Evolutionary conservation across 2,329 filamentous ascomycete genomes (phyloP).

Genomic region (Pseudogymnoascus sp.): DNA sequence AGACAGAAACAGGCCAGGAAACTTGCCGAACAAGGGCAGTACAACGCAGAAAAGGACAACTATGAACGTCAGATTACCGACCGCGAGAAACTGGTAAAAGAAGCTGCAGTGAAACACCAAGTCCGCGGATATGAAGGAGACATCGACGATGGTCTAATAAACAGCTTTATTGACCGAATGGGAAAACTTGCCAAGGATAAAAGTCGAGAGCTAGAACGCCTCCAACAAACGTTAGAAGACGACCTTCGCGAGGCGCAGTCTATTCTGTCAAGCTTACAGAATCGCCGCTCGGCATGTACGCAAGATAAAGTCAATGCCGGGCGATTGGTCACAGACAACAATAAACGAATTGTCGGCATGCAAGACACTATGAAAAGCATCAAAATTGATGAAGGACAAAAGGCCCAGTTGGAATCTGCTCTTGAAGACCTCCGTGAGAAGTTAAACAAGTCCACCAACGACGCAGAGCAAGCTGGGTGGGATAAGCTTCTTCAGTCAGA

Average conservation of each 20-base stretch:
- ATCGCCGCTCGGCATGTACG: constrained; percentile 60
- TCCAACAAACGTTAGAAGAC: constrained; percentile 63
- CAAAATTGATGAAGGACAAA: constrained; percentile 75
- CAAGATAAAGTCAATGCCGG: constrained; percentile 68
- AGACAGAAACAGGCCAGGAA: constrained; percentile 43
- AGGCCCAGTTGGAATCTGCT: constrained; percentile 66
- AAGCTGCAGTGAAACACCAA: constrained; percentile 65
- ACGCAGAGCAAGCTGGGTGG: constrained; percentile 55
- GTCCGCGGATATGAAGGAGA: constrained; percentile 80
- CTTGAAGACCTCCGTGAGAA: constrained; percentile 59
- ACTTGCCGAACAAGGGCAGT: constrained; percentile 62
- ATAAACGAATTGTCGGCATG: constrained; percentile 56
- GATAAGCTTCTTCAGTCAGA: constrained; percentile 62
- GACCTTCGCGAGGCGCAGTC: constrained; percentile 67
- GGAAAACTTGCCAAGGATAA: constrained; percentile 70
- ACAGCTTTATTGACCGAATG: constrained; percentile 69
- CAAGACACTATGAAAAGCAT: constrained; percentile 66
- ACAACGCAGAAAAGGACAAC: constrained; percentile 77
- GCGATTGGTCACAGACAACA: constrained; percentile 64
- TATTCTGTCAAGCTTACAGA: constrained; percentile 63
- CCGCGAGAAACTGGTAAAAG: constrained; percentile 66
- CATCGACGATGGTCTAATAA: constrained; percentile 63
- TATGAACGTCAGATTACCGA: constrained; percentile 71
- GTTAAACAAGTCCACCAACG: constrained; percentile 53
- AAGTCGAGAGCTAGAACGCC: constrained; percentile 65